Base-by-base conservation (phyloP, 805 yeast genomes). In the Millerozyma acaciae region DNA sequence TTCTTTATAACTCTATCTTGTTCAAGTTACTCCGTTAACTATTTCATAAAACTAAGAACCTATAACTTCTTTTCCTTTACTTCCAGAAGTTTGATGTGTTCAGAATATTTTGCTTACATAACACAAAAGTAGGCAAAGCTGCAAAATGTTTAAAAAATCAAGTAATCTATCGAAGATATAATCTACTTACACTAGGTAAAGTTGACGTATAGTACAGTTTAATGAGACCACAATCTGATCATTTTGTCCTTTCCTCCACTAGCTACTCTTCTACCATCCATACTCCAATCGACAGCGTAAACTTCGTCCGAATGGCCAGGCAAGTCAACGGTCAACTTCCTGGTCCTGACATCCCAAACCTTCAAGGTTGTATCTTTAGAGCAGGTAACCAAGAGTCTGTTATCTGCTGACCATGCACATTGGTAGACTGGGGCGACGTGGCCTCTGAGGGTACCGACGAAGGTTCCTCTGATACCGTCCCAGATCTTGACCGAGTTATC, bases 361-460 rank as follows among this genome's bases (percentile, higher is more conserved):
- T 90, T 90, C 52, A 90, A 70, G 1, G 97, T 90, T 1, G 97
- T 89, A 58, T 90, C 97, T 55, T 90, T 90, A 9, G 97, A 88
- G 58, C 96, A 84, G 51, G 95, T 84, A 7, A 88, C 98, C 36
- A 93, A 65, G 22, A 90, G 65, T 47, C 98, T 70, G 57, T 90
- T 84, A 53, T 93, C 98, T 1, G 96, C 81, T 3, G 96, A 87
- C 98, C 98, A 93, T 0, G 97, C 86, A 4, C 95, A 87, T 61
- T 90, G 97, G 57, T 93, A 93, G 0, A 93, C 98, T 3, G 97
- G 87, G 0, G 97, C 96, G 38, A 93, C 98, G 56, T 93, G 98
- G 2, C 98, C 98, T 44, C 98, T 70, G 50, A 93, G 78, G 0
- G 97, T 87, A 4, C 95, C 77, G 18, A 93, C 60, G 44, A 89